These are phyloP conservation scores for Phytophthora multivora DNA, from an alignment of 352 stramenopile species.

Conservation along the genomic window DNA sequence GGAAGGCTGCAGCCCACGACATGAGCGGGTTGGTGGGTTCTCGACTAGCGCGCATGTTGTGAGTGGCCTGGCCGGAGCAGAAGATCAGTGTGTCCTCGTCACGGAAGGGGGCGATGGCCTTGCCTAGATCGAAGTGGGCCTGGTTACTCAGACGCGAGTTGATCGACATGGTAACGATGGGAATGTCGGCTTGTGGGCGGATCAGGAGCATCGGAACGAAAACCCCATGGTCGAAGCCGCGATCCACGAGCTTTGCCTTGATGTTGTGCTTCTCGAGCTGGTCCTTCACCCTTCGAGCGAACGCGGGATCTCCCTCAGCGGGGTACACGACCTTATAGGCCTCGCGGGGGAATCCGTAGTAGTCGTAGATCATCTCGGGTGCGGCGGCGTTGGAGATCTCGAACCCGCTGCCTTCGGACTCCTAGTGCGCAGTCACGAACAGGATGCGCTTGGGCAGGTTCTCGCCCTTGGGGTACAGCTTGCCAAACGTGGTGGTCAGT, in stretches of 20 bases:
- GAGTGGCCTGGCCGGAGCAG: conserved; percentile 54
- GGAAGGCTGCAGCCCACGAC: conserved; percentile 36
- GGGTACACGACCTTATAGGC: conserved; percentile 87
- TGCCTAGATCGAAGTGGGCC: conserved; percentile 57
- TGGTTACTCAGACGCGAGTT: conserved; percentile 39
- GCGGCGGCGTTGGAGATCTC: conserved; percentile 54
- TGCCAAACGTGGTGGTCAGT: conserved; percentile 33
- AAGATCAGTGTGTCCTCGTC: conserved; percentile 71
- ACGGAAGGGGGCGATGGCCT: conserved; percentile 43
- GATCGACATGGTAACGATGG: conserved; percentile 81
- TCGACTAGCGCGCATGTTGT: conserved; percentile 35
- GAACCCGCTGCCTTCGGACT: conserved; percentile 39
- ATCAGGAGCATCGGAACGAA: conserved; percentile 91
- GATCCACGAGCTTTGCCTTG: conserved; percentile 39
- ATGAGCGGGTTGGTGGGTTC: conserved; percentile 8
- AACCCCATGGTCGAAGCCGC: conserved; percentile 91
- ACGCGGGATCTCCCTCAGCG: conserved; percentile 58
- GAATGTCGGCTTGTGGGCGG: conserved; percentile 84
- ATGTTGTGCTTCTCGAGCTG: conserved; percentile 58
- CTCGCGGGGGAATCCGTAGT: conserved; percentile 86
- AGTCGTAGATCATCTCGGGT: conserved; percentile 86
- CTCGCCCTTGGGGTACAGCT: conserved; percentile 34
- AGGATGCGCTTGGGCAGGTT: conserved; percentile 71
- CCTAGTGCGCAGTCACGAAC: conserved; percentile 89
- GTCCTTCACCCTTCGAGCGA: conserved; percentile 67